Conservation (phyloP, 257 asterid species). For the Oldenlandia corymbosa region DNA sequence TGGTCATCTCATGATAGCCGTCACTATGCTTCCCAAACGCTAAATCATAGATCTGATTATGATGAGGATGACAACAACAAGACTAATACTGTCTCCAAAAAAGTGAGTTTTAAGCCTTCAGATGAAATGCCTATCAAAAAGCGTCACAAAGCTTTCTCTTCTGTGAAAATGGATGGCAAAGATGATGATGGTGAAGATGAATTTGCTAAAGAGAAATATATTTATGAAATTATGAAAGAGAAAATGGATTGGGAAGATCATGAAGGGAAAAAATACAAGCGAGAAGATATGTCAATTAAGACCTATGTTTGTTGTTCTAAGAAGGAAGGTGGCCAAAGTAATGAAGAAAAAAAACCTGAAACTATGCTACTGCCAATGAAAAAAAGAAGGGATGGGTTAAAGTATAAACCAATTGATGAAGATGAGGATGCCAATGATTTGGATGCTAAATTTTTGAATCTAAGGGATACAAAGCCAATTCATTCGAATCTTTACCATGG, state of each 20-base stretch:
- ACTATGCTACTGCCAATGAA: neutral
- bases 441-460: neutral
- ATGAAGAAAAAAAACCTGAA: neutral
- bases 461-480: neutral
- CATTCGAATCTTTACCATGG: neutral
- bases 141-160: neutral
- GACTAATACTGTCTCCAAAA: neutral
- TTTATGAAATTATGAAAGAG: neutral
- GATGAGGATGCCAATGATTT: neutral
- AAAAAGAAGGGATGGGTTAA: neutral
- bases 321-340: neutral
- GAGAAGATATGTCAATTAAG: neutral
- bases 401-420: neutral
- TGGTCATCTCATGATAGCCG: neutral
- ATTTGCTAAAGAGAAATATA: neutral
- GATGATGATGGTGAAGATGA: neutral
- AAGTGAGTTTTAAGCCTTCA: neutral
- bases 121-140: neutral
- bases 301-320: neutral
- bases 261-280: neutral
- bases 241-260: neutral
- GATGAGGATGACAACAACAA: neutral
- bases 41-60: no score
- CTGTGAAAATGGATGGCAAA: neutral
- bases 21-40: neutral